A percentile compares a stretch with the other conserved stretches of the same genome.
Evolutionary conservation across 495 filamentous ascomycete species (phyloP).

Genomic region (Penicillium antarcticum): DNA sequence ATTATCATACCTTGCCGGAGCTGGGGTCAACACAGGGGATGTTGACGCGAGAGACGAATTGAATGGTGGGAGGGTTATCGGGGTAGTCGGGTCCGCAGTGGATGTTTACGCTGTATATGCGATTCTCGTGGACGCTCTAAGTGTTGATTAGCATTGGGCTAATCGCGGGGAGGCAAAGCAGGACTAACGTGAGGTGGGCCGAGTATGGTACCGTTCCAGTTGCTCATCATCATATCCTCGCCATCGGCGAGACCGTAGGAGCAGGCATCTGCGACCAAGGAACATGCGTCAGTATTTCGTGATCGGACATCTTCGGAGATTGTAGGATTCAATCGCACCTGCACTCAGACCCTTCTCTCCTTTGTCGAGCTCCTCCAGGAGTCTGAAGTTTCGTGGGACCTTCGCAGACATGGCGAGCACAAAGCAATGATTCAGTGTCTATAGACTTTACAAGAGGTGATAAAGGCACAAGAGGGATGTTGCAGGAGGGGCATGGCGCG

Average conservation of each 20-base stretch:
- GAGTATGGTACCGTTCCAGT: constrained; percentile 97
- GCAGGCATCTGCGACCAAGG: constrained; percentile 70
- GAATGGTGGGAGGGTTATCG: constrained; percentile 79
- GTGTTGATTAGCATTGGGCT: constrained; percentile 8
- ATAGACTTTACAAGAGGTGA: constrained; percentile 1
- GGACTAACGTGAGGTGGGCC: constrained; percentile 87
- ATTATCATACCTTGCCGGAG: constrained; percentile 62
- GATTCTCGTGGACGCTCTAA: constrained; percentile 94
- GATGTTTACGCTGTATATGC: constrained; percentile 97
- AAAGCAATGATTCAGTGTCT: not conserved
- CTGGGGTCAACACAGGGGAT: constrained; percentile 82
- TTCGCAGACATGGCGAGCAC: constrained; percentile 66
- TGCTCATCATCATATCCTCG: constrained; percentile 93
- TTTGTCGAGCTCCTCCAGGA: constrained; percentile 97
- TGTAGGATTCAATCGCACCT: constrained; percentile 47
- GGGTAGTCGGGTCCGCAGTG: constrained; percentile 92
- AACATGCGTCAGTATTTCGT: constrained; percentile 11
- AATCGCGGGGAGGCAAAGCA: not conserved
- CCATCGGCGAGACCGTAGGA: constrained; percentile 94
- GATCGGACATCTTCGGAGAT: constrained; percentile 1
- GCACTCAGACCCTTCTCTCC: constrained; percentile 96
- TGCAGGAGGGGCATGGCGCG: constrained; percentile 23
- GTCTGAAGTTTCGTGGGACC: constrained; percentile 89
- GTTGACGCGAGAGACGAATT: constrained; percentile 92
- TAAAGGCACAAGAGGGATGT: constrained; percentile 4